A percentile compares a stretch with the other conserved stretches of the same genome.
phyloP scores from a whole-genome alignment of 2,329 filamentous ascomycete species.

The Colletotrichum tropicale region DNA sequence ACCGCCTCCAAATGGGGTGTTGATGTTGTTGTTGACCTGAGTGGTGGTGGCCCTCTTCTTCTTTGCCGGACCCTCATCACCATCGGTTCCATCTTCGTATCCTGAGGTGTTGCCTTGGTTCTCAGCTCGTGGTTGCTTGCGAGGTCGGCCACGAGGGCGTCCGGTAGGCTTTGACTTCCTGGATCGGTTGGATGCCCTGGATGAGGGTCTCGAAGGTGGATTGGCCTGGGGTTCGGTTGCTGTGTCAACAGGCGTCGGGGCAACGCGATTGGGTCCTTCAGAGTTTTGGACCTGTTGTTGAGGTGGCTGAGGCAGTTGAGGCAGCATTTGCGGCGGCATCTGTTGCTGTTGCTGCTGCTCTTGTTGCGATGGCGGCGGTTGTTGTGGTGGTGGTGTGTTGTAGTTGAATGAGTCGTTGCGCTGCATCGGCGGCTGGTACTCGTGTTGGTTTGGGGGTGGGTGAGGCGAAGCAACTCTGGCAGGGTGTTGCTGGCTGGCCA shows the following conservation, averaged over 20 bases:
- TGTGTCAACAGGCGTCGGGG: constrained; percentile 32
- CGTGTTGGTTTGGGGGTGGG: constrained; percentile 15
- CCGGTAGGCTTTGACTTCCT: constrained; percentile 51
- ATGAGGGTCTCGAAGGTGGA: constrained; percentile 61
- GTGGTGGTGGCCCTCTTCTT: constrained; percentile 84
- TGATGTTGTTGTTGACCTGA: constrained; percentile 74
- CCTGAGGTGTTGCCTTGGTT: constrained; percentile 73
- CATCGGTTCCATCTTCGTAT: constrained; percentile 70
- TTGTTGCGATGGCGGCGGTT: not conserved
- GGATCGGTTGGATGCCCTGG: constrained; percentile 58
- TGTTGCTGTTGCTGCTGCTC: not conserved
- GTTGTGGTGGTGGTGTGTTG: not conserved
- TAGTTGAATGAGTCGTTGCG: constrained; percentile 14
- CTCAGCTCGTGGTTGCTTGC: constrained; percentile 50
- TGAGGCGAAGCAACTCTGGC: constrained; percentile 41
- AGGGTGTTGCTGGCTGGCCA: constrained; percentile 39
- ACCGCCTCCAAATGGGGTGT: constrained; percentile 72
- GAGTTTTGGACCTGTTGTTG: constrained; percentile 15
- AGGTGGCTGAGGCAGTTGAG: not conserved
- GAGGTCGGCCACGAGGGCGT: constrained; percentile 59
- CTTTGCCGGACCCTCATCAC: constrained; percentile 57
- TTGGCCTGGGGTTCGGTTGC: constrained; percentile 35
- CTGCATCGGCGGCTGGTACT: constrained; percentile 2
- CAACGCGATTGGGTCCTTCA: constrained; percentile 37
- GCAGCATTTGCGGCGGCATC: constrained; percentile 20